Evolutionary conservation across 176 grass and related monocot species (phyloP), one percentile per base, ranked within the genome.

Genomic region (Aegilops sharonensis): DNA sequence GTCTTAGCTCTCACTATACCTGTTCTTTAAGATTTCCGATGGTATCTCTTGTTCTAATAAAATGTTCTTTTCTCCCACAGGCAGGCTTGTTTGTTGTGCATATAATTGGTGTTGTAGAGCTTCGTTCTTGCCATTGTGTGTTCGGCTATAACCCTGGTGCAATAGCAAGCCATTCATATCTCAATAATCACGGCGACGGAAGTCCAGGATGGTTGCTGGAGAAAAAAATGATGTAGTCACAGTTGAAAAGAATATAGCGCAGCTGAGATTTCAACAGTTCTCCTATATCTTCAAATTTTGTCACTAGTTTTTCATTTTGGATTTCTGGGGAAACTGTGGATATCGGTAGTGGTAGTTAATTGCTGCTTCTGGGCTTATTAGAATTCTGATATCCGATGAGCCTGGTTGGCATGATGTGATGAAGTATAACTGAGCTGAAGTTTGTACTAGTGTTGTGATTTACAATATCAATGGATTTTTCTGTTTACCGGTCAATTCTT

Each of bases 51-150:
- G 67, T 47, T 73, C 43, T 87, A 78, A 86, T 43, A 83, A 59
- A 73, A 36, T 42, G 11, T 60, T 39, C 10, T 3, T 48, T 32
- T 43, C 10, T n/a, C 60, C 24, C 84, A 42, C 32, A 27, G 66
- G 79, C 84, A 59, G 72, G 69, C 52, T 83, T 83, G 32, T 79
- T 71, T 86, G 64, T 72, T 87, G 76, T 80, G 68, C 35, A 68
- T 83, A 83, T 79, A 78, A 72, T 83, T 66, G 84, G 68, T 68
- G 76, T 63, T 70, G 50, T 68, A 71, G 83, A 87, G 60, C 60
- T 48, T 75, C 56, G 11, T 37, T 17, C 21, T 76, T 88, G 45
- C 39, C n/a, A 25, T 52, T 37, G 18, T 77, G 62, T 77, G 32
- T 59, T 78, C 9, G 20, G 74, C 61, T 78, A 83, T 32, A 78